Conservation (phyloP, 2,329 filamentous ascomycete genomes). For the Microsporum canis region DNA sequence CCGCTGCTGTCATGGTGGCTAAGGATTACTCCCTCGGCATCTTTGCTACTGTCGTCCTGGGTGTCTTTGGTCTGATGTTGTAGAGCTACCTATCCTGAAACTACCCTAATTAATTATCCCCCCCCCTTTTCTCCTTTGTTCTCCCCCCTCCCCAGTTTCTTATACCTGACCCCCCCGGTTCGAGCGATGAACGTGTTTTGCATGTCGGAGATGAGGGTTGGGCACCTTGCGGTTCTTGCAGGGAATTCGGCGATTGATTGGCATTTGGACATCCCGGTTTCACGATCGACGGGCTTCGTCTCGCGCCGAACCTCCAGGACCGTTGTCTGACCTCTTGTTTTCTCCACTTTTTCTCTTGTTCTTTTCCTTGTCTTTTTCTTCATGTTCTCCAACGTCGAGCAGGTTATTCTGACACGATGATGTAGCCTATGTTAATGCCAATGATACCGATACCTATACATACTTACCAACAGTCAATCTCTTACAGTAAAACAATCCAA, state of each 20-base stretch:
- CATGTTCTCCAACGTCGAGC: background rate
- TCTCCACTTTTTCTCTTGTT: background rate
- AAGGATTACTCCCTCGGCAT: slow-evolving; percentile 43
- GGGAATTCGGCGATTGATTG: background rate
- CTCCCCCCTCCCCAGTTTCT: background rate
- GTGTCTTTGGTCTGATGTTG: slow-evolving; percentile 47
- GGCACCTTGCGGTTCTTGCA: background rate
- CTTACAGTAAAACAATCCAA: too few species aligned
- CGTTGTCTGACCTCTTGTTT: background rate
- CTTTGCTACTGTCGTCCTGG: slow-evolving; percentile 44
- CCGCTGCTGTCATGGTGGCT: slow-evolving; percentile 37
- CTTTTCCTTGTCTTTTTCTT: background rate
- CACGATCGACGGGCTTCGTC: background rate
- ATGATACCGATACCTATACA: background rate
- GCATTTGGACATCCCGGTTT: background rate
- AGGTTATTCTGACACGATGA: background rate
- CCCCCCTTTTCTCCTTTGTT: background rate
- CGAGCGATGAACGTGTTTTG: background rate
- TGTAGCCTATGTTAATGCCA: background rate
- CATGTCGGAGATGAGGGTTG: background rate
- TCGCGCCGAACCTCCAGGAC: background rate
- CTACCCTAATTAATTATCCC: background rate
- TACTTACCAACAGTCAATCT: background rate
- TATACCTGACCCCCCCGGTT: background rate
- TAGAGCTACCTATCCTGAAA: slow-evolving; percentile 24